A percentile compares a stretch with the other conserved stretches of the same genome.
phyloP scores from a whole-genome alignment of 1,139 yeast genomes.

The Arxiozyma heterogenica region DNA sequence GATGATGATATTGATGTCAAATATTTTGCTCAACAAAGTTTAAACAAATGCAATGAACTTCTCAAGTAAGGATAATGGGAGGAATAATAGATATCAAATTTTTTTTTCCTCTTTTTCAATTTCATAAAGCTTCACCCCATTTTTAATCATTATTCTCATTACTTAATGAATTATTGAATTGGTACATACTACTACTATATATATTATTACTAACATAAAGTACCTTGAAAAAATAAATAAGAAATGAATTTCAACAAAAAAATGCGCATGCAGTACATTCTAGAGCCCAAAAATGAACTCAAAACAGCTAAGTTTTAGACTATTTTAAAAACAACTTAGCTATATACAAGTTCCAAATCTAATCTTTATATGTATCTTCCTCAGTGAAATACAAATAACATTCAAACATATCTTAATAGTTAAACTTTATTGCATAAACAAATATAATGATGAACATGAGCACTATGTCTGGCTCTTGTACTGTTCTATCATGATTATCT shows the following conservation, averaged over 20 bases:
- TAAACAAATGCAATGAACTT: conserved; percentile 28
- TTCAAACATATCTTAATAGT: too few relatives aligned
- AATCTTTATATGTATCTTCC: too few relatives aligned
- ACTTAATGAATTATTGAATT: too few relatives aligned
- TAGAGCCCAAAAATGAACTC: background rate
- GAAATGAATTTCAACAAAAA: background rate
- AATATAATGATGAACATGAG: too few relatives aligned
- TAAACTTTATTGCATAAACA: too few relatives aligned
- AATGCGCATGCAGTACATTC: background rate
- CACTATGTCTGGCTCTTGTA: too few relatives aligned
- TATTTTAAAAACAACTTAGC: background rate
- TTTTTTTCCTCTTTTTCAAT: background rate
- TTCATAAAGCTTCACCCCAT: background rate
- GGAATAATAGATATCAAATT: background rate
- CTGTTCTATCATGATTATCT: too few relatives aligned
- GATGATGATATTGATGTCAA: conserved; percentile 88
- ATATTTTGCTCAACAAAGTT: conserved; percentile 65
- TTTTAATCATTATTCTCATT: background rate
- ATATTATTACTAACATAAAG: too few relatives aligned
- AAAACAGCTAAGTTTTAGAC: background rate
- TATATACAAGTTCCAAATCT: too few relatives aligned
- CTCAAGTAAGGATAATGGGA: background rate
- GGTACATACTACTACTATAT: background rate
- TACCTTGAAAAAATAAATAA: too few relatives aligned
- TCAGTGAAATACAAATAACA: too few relatives aligned